Percentiles rank a stretch among this genome's conserved stretches.
Evolutionary conservation across 352 stramenopile genomes (phyloP).

Genomic region (Phytopythium ostracodes): DNA sequence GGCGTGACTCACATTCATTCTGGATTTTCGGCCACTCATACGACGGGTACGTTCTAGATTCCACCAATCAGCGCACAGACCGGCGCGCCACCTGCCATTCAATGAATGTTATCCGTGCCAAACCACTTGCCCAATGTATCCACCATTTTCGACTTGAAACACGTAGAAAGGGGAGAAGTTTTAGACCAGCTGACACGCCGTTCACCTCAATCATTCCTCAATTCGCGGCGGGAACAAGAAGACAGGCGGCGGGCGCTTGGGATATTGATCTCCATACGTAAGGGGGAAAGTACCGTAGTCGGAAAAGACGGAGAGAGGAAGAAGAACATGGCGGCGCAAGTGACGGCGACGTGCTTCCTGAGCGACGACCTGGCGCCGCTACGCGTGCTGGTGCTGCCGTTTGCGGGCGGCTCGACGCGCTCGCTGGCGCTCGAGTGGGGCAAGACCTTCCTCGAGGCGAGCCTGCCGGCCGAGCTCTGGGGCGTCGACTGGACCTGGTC

Average conservation of each 20-base stretch:
- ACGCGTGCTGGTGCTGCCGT: constrained; percentile 58
- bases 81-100: constrained; percentile 1
- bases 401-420: constrained; percentile 41
- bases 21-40: background rate
- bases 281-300: background rate
- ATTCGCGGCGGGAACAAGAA: background rate
- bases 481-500: constrained; percentile 58
- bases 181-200: background rate
- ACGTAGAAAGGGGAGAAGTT: constrained; percentile 4
- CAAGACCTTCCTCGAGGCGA: constrained; percentile 29
- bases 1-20: background rate
- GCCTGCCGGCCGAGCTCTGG: constrained; percentile 48
- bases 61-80: background rate
- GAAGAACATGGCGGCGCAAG: constrained; percentile 25
- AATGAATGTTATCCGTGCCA: background rate
- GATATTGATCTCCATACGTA: too few species aligned
- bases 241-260: too few species aligned
- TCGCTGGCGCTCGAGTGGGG: constrained; percentile 42
- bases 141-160: background rate
- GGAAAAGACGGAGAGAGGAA: background rate
- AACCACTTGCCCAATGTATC: background rate
- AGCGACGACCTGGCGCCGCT: constrained; percentile 58
- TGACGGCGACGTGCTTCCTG: constrained; percentile 52
- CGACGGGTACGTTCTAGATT: background rate
- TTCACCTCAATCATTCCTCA: background rate